Evolutionary conservation across 192 early-diverging fungal species (phyloP), one percentile per base, ranked within the genome.

Genomic region (Jimgerdemannia lactiflua): DNA sequence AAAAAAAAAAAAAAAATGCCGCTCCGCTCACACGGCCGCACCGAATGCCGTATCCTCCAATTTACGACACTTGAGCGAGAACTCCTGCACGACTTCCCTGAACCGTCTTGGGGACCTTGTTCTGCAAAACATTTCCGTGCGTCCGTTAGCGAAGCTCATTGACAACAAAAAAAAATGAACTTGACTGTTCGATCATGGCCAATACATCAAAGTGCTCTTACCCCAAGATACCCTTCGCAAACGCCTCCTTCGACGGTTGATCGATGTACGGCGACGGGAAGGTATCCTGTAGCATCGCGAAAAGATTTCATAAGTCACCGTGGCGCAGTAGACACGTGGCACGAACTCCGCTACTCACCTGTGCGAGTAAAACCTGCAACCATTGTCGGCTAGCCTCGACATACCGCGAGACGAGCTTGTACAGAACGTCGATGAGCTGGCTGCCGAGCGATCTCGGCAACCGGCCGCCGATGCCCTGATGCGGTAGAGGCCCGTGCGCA

Each of bases 391-490:
- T 78, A 3, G 75, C 70, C 44, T 86, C 74, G 3, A 84, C 29
- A 44, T 85, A 84, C 20, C 79, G 75, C 42, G 74, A 78, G 18
- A 82, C 74, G 29, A 86, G 69, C 69, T 86, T 85, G 66, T 84
- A 89, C 43, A 89, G 42, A 6, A 81, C 73, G 71, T 89, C 88
- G n/a, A 85, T 79, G 67, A 87, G 64, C n/a, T 86, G 86, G 4
- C 77, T 78, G 18, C 81, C 78, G 75, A 89, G 79, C 8, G 86
- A 87, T 54, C 88, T 74, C 18, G 88, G 88, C 6, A 87, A 80
- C 19, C 79, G 81, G 41, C 88, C 88, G 18, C 86, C 88, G 73
- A 89, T 75, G 4, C 84, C 84, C 84, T 73, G 29, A 40, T 40
- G 3, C 64, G 42, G 40, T 19, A 67, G 19, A 41, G 54, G 40